Conservation (phyloP, 106 monocot genomes). For the Phalaenopsis aphrodite region DNA sequence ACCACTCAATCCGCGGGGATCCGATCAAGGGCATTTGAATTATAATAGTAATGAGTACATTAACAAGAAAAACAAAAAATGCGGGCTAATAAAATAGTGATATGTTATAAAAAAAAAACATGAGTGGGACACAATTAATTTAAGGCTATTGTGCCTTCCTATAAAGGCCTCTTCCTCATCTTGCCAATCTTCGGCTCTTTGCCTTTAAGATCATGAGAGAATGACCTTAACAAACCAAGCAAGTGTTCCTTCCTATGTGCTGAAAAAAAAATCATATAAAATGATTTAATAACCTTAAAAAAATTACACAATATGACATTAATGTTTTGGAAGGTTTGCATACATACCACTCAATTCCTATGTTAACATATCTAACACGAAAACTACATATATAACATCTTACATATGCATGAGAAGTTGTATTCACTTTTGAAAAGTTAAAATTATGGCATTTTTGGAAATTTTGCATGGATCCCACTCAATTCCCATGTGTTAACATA, state of each 20-base stretch:
- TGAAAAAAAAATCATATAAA: constrained; percentile 14
- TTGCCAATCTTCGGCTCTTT: constrained; percentile 63
- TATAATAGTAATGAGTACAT: too few relatives aligned
- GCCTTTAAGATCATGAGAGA: constrained; percentile 64
- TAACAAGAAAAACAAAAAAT: too few relatives aligned
- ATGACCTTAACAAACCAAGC: constrained; percentile 45
- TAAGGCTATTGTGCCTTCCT: constrained; percentile 14
- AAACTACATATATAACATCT: too few relatives aligned
- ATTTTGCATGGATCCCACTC: too few relatives aligned
- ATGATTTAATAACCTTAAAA: background rate
- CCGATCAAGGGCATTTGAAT: too few relatives aligned
- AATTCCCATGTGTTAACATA: too few relatives aligned
- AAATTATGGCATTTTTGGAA: too few relatives aligned
- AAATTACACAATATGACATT: background rate
- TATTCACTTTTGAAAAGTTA: too few relatives aligned
- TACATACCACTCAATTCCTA: too few relatives aligned
- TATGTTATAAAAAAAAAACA: background rate
- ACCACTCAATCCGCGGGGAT: too few relatives aligned
- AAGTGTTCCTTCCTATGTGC: constrained; percentile 84
- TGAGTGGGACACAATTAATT: constrained; percentile 4
- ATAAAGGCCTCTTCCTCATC: constrained; percentile 66
- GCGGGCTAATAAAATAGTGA: background rate
- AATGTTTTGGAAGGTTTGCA: background rate
- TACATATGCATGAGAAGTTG: too few relatives aligned
- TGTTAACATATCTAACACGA: too few relatives aligned